Evolutionary conservation across 345 rosid genomes (phyloP).

Genomic region (Nephelium lappaceum): DNA sequence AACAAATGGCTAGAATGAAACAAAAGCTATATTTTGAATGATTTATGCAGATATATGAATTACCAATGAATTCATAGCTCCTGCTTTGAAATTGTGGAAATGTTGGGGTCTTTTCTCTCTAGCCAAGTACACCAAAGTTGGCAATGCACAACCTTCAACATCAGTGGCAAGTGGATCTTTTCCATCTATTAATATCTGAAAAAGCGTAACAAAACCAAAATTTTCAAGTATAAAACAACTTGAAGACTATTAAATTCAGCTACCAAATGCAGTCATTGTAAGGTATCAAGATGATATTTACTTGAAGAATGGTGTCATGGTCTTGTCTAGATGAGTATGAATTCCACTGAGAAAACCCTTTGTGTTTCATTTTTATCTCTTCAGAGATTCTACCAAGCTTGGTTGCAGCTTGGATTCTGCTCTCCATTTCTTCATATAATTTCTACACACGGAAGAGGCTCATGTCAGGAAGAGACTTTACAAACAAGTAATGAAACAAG

Average conservation of each 20-base stretch:
- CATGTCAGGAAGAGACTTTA: slow-evolving; percentile 3
- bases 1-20: not conserved
- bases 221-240: not conserved
- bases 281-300: slow-evolving; percentile 23
- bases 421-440: slow-evolving; percentile 58
- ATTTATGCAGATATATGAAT: not conserved
- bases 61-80: slow-evolving; percentile 86
- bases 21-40: not conserved
- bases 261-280: not conserved
- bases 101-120: slow-evolving; percentile 74
- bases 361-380: slow-evolving; percentile 38
- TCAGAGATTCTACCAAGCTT: slow-evolving; percentile 42
- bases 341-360: slow-evolving; percentile 66
- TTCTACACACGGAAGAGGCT: slow-evolving; percentile 17
- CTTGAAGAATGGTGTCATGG: slow-evolving; percentile 66
- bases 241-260: not conserved
- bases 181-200: slow-evolving; percentile 62
- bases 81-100: slow-evolving; percentile 83
- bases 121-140: slow-evolving; percentile 74
- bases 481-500: not conserved
- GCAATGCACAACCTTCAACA: slow-evolving; percentile 38
- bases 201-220: not conserved
- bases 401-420: slow-evolving; percentile 39
- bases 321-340: slow-evolving; percentile 44
- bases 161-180: slow-evolving; percentile 39